Evolutionary conservation across 164 flowering plant species (phyloP), one percentile per base, ranked within the genome.

Genomic region (Macadamia integrifolia): DNA sequence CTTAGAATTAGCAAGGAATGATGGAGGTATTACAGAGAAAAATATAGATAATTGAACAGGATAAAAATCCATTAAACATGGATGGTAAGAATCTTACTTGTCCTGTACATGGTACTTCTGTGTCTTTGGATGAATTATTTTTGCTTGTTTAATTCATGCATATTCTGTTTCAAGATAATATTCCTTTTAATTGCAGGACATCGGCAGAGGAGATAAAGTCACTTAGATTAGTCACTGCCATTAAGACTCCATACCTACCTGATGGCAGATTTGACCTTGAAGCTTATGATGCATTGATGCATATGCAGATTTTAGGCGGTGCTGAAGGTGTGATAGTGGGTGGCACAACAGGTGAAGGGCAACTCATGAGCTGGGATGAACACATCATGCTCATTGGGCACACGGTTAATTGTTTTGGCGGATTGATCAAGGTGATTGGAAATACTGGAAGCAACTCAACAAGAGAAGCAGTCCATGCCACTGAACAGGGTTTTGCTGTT

Each of bases 321-420:
- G 90, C 76, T 44, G 97, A 89, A 71, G 98, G 84, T 35, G 81
- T 92, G 59, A 84, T 92, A 62, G 95, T 92, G 14, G 98, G 97
- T 62, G 98, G 98, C 48, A 88, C 97, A 40, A 90, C 98, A 10
- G 98, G 98, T 60, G 97, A 92, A 75, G 98, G 97, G 46, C 98
- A 92, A 56, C 75, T 92, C 60, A 92, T 92, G 98, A 88, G 90
- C 74, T 92, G 96, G 98, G 98, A 90, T 68, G 96, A 92, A 71
- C 96, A 90, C 73, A 88, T 92, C 61, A 92, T 90, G 96, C 96
- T 92, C 31, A 92, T 92, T 61, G 98, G 90, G 40, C 40, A 35
- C 40, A 35, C 40, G 40, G 40, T 35, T 35, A 35, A 35, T 35
- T 35, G 40, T 4, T 92, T 88, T 71, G 96, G 98, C n/a, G 85